Evolutionary conservation across 306 rosid genomes (phyloP), one percentile per base, ranked within the genome.

Genomic region (Cucurbita ficifolia): DNA sequence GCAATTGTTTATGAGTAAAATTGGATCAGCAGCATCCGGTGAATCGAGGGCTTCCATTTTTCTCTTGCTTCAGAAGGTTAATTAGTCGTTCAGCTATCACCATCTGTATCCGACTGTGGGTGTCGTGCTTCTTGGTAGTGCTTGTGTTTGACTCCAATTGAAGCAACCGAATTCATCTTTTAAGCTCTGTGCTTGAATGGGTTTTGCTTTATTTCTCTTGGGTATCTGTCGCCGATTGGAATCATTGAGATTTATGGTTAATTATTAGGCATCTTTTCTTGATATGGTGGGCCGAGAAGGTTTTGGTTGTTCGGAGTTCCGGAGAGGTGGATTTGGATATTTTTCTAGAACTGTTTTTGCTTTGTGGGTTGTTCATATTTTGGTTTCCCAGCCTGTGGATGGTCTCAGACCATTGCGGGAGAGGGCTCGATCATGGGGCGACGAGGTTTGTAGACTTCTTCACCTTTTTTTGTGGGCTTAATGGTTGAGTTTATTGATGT

Each of bases 401-500:
- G 88, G 89, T 78, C 81, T 94, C 59, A 88, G 99, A 83, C 99
- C 99, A 18, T 82, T 94, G 24, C 80, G 99, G 84, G 99, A 94
- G 73, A 84, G 87, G 75, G 79, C 91, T 82, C 88, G 88, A 16
- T 86, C 97, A 0, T 94, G 99, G 99, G 96, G 95, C 21, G 97
- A 91, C 73, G 99, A 94, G 99, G 99, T 94, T 84, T 53, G 88
- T 72, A 19, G 19, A n/a, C 22, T 58, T 12, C 18, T 50, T 24
- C 10, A 3, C 4, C 18, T 40, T 5, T 64, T 58, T 13, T 58
- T 58, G 10, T 52, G 57, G 42, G 40, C 42, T 64, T 36, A 29
- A 29, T 29, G 33, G 33, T 29, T 29, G 33, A 29, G 33, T 29
- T 29, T 29, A 29, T 29, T 74, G 13, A 56, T 58, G 51, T 65